Evolutionary conservation across 139 green algal genomes (phyloP).

Genomic region (Edaphochlamys debaryana): DNA sequence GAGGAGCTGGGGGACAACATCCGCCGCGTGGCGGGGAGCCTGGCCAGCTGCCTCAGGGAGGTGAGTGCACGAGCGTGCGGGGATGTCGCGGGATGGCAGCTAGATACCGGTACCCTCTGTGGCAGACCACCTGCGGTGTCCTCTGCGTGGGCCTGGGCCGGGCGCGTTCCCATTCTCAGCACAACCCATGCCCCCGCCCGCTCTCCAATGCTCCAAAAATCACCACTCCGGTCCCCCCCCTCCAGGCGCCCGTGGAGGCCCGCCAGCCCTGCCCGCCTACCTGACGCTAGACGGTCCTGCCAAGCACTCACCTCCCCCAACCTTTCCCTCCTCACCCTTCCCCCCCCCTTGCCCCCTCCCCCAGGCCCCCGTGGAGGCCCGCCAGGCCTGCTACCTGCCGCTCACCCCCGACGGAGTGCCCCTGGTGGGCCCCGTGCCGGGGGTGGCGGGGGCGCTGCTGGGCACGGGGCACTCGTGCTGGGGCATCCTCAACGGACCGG

Average conservation of each 20-base stretch:
- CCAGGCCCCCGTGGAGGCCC: constrained; percentile 32
- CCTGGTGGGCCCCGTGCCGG: constrained; percentile 65
- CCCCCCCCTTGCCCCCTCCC: not conserved
- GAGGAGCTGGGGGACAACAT: constrained; percentile 38
- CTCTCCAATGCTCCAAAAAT: too few species aligned
- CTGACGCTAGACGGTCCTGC: too few species aligned
- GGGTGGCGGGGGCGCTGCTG: constrained; percentile 43
- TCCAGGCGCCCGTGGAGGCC: too few species aligned
- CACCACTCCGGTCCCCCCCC: too few species aligned
- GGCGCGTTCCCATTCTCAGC: too few species aligned
- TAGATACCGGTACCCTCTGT: not conserved
- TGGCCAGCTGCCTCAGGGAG: constrained; percentile 33
- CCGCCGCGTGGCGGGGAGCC: constrained; percentile 1
- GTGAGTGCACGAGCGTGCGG: not conserved
- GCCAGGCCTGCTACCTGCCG: constrained; percentile 82
- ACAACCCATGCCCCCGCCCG: too few species aligned
- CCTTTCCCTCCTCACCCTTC: too few species aligned
- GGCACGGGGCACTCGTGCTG: constrained; percentile 82
- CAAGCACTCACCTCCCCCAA: too few species aligned
- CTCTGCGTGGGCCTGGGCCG: too few species aligned
- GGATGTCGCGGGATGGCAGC: not conserved
- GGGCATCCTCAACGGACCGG: constrained; percentile 84
- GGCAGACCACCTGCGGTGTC: too few species aligned
- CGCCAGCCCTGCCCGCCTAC: too few species aligned
- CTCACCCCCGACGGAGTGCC: constrained; percentile 68